Percentiles rank a stretch among this genome's conserved stretches.
Conservation (phyloP, 345 rosid genomes). For the Cardamine resedifolia region DNA sequence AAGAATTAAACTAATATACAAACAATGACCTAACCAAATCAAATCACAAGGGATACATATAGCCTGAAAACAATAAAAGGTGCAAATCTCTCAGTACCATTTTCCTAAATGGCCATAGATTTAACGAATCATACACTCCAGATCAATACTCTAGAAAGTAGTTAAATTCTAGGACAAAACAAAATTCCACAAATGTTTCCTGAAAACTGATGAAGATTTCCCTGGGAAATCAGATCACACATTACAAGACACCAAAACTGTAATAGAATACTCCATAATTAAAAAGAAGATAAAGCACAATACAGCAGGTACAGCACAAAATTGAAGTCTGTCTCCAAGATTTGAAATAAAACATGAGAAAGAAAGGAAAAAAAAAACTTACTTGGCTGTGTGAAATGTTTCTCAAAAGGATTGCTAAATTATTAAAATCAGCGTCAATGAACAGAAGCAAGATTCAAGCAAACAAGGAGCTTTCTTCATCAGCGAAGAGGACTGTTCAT, state of each 20-base stretch:
- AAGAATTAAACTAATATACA: not conserved
- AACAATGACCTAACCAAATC: constrained; percentile 13
- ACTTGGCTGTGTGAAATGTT: constrained; percentile 10
- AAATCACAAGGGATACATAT: constrained; percentile 7
- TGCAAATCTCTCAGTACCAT: not conserved
- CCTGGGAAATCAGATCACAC: constrained; percentile 13
- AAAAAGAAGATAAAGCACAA: not conserved
- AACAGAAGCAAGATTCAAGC: constrained; percentile 24
- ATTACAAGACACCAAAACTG: constrained; percentile 20
- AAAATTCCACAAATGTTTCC: not conserved
- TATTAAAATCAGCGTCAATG: not conserved
- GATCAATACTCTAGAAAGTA: constrained; percentile 14
- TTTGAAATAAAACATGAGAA: constrained; percentile 20
- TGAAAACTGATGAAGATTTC: constrained; percentile 21
- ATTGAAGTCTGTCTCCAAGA: constrained; percentile 27
- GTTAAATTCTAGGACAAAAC: not conserved
- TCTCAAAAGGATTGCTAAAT: not conserved
- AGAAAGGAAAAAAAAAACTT: not conserved
- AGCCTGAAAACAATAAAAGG: not conserved
- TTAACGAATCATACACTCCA: constrained; percentile 3
- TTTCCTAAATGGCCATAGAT: not conserved
- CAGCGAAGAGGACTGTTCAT: constrained; percentile 32
- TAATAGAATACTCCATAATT: not conserved
- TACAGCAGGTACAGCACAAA: constrained; percentile 5
- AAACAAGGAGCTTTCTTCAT: not conserved